A percentile compares a stretch with the other conserved stretches of the same genome.
Conservation (phyloP, 2,329 filamentous ascomycete genomes). For the Colletotrichum costaricense region DNA sequence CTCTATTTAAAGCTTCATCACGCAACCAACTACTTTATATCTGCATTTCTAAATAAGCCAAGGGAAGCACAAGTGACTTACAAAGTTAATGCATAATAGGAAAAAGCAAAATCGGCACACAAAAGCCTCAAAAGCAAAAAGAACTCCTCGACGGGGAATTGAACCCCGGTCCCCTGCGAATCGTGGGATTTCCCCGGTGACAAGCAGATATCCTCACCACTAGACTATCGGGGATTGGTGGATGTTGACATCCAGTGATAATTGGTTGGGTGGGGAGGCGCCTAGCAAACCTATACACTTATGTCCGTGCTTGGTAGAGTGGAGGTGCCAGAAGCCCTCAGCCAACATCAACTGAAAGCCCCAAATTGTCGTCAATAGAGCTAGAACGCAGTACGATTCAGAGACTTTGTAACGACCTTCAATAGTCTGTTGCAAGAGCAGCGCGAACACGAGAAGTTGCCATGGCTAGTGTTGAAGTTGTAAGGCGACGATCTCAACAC, state of each 20-base stretch:
- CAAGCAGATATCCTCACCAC: slow-evolving; percentile 36
- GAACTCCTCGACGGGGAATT: slow-evolving; percentile 33
- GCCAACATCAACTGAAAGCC: background rate
- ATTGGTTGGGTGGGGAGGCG: background rate
- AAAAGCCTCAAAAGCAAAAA: background rate
- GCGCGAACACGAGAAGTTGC: background rate
- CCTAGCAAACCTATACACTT: fast-evolving
- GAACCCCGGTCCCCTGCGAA: slow-evolving; percentile 34
- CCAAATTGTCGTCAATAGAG: background rate
- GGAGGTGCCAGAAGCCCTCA: background rate
- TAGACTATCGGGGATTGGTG: slow-evolving; percentile 31
- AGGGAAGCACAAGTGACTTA: background rate
- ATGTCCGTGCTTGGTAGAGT: background rate
- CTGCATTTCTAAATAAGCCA: fast-evolving
- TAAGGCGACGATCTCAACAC: background rate
- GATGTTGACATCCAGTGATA: background rate
- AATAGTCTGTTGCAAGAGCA: background rate
- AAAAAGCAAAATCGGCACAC: background rate
- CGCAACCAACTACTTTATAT: too few relatives aligned
- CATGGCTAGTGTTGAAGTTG: background rate
- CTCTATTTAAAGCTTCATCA: background rate
- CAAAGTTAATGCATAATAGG: too few relatives aligned
- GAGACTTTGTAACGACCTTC: background rate
- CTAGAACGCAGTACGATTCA: background rate
- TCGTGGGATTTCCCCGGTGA: background rate